Conservation (phyloP, 768 basidiomycete species). For the Suillus decipiens region DNA sequence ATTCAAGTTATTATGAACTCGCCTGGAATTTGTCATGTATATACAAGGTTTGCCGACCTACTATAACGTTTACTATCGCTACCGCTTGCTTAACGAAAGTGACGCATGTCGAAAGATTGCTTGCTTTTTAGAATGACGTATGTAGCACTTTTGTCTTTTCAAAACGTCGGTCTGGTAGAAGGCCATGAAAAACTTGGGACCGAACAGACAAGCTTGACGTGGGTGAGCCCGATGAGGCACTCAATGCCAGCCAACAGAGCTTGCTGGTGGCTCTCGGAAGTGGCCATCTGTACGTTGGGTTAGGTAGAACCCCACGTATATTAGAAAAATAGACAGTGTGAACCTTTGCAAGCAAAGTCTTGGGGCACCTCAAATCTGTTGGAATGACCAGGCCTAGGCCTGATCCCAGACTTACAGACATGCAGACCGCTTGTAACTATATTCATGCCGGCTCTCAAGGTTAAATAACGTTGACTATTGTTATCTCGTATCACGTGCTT, state of each 20-base stretch:
- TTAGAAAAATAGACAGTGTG: not conserved
- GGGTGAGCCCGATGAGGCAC: constrained; percentile 72
- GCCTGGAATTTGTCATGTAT: not conserved
- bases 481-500: no score
- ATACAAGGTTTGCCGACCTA: not conserved
- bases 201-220: constrained; percentile 34
- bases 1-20: not conserved
- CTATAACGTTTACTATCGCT: not conserved
- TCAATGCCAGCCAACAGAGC: constrained; percentile 92
- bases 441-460: no score
- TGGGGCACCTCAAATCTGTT: constrained; percentile 19
- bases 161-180: constrained; percentile 91
- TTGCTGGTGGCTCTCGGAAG: constrained; percentile 95
- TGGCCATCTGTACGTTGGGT: constrained; percentile 62
- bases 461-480: no score
- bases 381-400: no score
- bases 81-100: not conserved
- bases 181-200: constrained; percentile 84
- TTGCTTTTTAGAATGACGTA: not conserved
- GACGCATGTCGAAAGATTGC: not conserved
- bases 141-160: constrained; percentile 38
- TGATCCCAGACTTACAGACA: no score
- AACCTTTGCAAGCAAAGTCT: constrained; percentile 72
- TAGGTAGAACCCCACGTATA: not conserved
- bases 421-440: no score